Base-by-base conservation (phyloP, 129 eudicot species). In the Pittosporum tobira region DNA sequence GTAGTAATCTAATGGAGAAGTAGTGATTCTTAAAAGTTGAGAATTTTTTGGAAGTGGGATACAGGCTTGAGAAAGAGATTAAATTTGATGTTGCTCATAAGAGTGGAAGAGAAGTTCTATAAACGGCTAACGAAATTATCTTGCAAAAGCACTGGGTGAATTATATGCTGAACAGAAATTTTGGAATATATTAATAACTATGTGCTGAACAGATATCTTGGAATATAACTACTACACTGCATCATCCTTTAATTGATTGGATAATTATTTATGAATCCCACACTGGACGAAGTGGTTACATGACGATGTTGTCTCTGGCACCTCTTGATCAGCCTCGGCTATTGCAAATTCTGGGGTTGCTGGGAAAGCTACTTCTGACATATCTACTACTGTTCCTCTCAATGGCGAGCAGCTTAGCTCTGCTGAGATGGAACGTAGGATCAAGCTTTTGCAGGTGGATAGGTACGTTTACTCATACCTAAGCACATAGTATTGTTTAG, bases 361-460 rank as follows among this genome's bases (percentile, higher is more conserved):
- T 64, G 70, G 67, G 28, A 79, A 60, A 64, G 63, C 64, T 50
- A 27, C 69, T 43, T 51, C 87, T 51, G 84, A 64, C 42, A 79
- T 59, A 59, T 47, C 86, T 73, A 68, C 72, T 37, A 68, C 72
- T 37, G 73, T 44, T 62, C 63, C 78, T 36, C 71, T 44, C 12
- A 66, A 62, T 16, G 65, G 64, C 59, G 94, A 82, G 67, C 89
- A 83, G 63, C 81, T 91, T 55, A 86, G 87, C 58, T 47, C 77
- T 24, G 79, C 75, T 61, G 98, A 83, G 63, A 81, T 84, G 79
- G 80, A 74, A 60, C 94, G 83, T 52, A 78, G 98, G 27, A 80
- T 91, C 25, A 83, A 80, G 72, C 72, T 91, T 43, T 73, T 91
- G 70, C 94, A 76, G 63, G 89, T 80, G 63, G 84, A 91, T 64